Evolutionary conservation across 2,329 filamentous ascomycete species (phyloP).

Genomic region (Arthrobotrys conoides): DNA sequence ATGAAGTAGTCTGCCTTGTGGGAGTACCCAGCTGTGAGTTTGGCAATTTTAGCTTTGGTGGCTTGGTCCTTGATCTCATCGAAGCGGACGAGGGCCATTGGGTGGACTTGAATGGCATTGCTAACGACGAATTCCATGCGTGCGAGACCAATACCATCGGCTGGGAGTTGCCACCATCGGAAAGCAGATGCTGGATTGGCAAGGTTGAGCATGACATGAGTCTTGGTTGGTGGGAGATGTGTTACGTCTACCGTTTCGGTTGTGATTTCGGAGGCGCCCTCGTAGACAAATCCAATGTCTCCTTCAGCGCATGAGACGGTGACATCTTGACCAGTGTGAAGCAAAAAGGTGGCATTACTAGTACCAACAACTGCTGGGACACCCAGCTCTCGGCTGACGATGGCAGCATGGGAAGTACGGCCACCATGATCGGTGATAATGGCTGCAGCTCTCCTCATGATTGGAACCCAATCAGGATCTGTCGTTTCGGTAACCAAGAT

Average conservation of each 20-base stretch:
- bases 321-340: constrained; percentile 66
- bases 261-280: constrained; percentile 66
- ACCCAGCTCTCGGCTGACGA: constrained; percentile 67
- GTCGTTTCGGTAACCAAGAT: constrained; percentile 66
- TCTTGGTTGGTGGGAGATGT: constrained; percentile 57
- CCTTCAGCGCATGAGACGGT: constrained; percentile 68
- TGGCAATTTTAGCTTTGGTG: constrained; percentile 64
- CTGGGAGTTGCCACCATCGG: constrained; percentile 67
- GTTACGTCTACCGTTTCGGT: constrained; percentile 65
- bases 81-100: constrained; percentile 67
- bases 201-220: constrained; percentile 67
- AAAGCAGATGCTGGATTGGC: constrained; percentile 67
- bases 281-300: constrained; percentile 67
- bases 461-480: constrained; percentile 67
- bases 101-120: constrained; percentile 66
- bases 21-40: constrained; percentile 65
- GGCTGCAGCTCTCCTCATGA: constrained; percentile 67
- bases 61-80: constrained; percentile 65
- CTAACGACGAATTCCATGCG: constrained; percentile 68
- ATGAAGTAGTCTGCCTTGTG: constrained; percentile 67
- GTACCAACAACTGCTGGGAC: constrained; percentile 67
- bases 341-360: constrained; percentile 64
- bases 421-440: constrained; percentile 67
- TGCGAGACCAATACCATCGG: constrained; percentile 67
- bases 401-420: constrained; percentile 68